A percentile compares a stretch with the other conserved stretches of the same genome.
Evolutionary conservation across 257 asterid species (phyloP).

Genomic region (Apocynum venetum): DNA sequence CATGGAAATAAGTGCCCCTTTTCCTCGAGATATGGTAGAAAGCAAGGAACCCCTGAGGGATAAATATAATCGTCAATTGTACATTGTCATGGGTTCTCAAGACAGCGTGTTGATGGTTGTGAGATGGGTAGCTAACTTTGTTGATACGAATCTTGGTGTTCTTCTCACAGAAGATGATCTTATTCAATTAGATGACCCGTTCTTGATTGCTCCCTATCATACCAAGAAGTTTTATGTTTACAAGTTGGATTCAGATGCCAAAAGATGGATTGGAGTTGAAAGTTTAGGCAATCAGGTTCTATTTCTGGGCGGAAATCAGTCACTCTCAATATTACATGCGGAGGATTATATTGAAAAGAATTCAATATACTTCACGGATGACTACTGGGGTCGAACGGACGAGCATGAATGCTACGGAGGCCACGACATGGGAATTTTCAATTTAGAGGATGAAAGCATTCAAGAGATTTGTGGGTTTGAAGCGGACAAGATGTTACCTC

Average conservation of each 20-base stretch:
- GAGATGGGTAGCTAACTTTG: slow-evolving; percentile 36
- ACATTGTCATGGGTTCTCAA: neutral
- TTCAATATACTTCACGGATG: slow-evolving; percentile 38
- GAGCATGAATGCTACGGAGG: slow-evolving; percentile 38
- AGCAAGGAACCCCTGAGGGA: neutral
- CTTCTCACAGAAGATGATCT: slow-evolving; percentile 32
- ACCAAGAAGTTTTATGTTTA: slow-evolving; percentile 30
- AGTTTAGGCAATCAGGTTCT: slow-evolving; percentile 17
- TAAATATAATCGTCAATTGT: neutral
- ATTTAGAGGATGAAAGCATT: no score
- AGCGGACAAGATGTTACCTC: no score
- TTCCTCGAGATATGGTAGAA: neutral
- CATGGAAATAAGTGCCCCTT: neutral
- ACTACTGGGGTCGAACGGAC: slow-evolving; percentile 31
- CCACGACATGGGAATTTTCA: slow-evolving; percentile 33
- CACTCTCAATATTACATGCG: slow-evolving; percentile 11
- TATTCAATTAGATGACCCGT: neutral
- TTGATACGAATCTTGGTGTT: slow-evolving; percentile 16
- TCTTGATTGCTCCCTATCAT: slow-evolving; percentile 23
- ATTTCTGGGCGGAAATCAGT: slow-evolving; percentile 39
- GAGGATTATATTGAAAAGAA: slow-evolving; percentile 17
- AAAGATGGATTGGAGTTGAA: slow-evolving; percentile 20
- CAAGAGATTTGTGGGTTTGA: no score
- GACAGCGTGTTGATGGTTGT: slow-evolving; percentile 9
- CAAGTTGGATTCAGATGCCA: neutral